These are phyloP conservation scores for Cryptomeria japonica DNA, from an alignment of 75 land plant species.

Conservation along the genomic window DNA sequence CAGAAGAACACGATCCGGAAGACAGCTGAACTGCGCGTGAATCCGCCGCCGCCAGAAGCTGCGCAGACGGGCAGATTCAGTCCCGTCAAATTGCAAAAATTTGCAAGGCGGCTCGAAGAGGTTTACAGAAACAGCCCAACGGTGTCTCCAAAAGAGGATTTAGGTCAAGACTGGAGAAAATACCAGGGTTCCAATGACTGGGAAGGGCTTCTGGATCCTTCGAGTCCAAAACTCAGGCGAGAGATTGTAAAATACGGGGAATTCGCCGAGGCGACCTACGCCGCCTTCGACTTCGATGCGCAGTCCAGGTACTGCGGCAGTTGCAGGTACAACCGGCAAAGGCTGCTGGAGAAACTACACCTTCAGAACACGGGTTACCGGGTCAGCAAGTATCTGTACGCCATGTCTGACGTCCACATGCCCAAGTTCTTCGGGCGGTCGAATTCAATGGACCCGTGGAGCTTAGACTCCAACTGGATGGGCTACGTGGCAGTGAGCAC, in stretches of 20 bases:
- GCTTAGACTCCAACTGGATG: slow-evolving; percentile 67
- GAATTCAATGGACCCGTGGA: slow-evolving; percentile 41
- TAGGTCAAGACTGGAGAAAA: slow-evolving; percentile 45
- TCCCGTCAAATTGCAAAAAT: not conserved
- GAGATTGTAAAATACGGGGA: slow-evolving; percentile 83
- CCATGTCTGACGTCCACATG: slow-evolving; percentile 62
- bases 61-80: too few species aligned
- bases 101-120: not conserved
- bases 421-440: slow-evolving; percentile 61
- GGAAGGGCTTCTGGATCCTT: slow-evolving; percentile 72
- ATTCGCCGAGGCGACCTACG: slow-evolving; percentile 38
- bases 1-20: too few species aligned
- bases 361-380: slow-evolving; percentile 53
- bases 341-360: slow-evolving; percentile 45
- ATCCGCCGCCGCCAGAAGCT: too few species aligned
- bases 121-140: not conserved
- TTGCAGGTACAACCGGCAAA: slow-evolving; percentile 41
- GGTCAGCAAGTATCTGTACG: slow-evolving; percentile 74
- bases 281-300: too few species aligned
- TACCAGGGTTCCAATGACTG: slow-evolving; percentile 67
- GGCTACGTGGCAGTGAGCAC: slow-evolving; percentile 78
- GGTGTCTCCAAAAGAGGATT: not conserved
- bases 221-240: slow-evolving; percentile 51
- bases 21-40: not conserved
- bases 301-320: not conserved